These are phyloP conservation scores for Corynascus novoguineensis DNA, from an alignment of 495 filamentous ascomycete genomes.

Conservation along the genomic window DNA sequence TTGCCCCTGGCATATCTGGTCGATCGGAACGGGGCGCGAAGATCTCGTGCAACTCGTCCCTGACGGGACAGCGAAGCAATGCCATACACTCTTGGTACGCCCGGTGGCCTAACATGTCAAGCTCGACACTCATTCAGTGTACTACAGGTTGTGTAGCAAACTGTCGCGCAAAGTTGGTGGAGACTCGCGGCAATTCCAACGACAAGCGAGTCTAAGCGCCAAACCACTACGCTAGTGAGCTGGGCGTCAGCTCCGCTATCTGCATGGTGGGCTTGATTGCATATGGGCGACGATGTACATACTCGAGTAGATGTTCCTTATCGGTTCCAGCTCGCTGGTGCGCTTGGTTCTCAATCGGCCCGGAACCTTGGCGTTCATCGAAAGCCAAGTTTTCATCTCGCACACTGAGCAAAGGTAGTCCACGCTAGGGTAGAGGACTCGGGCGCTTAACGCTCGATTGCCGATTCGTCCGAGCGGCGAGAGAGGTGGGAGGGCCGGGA, in stretches of 20 bases:
- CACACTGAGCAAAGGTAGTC: neutral
- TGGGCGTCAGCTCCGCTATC: neutral
- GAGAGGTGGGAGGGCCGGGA: neutral
- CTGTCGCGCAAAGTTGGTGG: no score
- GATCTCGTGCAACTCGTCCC: neutral
- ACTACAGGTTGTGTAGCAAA: no score
- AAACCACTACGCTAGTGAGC: neutral
- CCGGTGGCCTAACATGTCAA: no score
- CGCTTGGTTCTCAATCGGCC: neutral
- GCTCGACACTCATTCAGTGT: no score
- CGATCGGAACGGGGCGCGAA: neutral
- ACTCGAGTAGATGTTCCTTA: neutral
- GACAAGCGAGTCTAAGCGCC: neutral
- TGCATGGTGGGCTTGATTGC: neutral
- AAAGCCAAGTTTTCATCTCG: neutral
- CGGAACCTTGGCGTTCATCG: neutral
- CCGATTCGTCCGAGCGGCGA: slow-evolving; percentile 18
- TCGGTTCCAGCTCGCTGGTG: neutral
- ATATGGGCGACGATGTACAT: neutral
- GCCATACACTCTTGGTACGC: no score
- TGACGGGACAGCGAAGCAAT: neutral
- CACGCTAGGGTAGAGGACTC: neutral
- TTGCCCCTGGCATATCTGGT: neutral
- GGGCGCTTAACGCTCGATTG: slow-evolving; percentile 18
- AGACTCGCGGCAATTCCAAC: neutral